Evolutionary conservation across 2,329 filamentous ascomycete genomes (phyloP).

Genomic region (Penicillium sp.): DNA sequence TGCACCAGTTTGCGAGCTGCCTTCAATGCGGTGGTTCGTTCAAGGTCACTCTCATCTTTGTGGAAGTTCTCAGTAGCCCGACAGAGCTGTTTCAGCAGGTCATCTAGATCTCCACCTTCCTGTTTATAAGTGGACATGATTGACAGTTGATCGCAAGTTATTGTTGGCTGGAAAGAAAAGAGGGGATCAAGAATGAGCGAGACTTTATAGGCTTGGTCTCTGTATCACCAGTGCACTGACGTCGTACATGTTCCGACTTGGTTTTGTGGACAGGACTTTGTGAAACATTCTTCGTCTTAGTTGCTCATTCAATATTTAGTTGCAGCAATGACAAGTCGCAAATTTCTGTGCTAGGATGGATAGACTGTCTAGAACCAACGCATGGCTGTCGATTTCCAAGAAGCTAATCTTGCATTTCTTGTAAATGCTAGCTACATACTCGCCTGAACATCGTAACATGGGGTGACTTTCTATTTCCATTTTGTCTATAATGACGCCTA

Average conservation of each 20-base stretch:
- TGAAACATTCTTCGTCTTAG: neutral
- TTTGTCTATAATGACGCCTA: neutral
- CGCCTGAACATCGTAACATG: neutral
- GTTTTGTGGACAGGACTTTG: neutral
- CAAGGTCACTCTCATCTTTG: neutral
- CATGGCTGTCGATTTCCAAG: too few relatives aligned
- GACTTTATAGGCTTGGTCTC: neutral
- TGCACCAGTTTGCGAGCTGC: neutral
- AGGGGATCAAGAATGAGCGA: neutral
- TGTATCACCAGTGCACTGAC: neutral
- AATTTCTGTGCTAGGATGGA: too few relatives aligned
- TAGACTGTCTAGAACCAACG: too few relatives aligned
- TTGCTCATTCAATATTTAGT: neutral
- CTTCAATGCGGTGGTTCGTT: neutral
- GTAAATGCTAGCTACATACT: neutral
- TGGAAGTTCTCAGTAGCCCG: neutral
- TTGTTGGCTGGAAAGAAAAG: neutral
- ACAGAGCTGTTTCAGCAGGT: neutral
- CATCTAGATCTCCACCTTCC: neutral
- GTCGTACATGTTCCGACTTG: neutral
- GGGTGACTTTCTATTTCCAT: neutral
- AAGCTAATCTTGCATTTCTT: too few relatives aligned
- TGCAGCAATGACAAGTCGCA: neutral
- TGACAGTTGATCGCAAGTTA: neutral
- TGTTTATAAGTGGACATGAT: neutral